phyloP scores from a whole-genome alignment of 2,329 filamentous ascomycete genomes.

The Samsoniella hepiali region DNA sequence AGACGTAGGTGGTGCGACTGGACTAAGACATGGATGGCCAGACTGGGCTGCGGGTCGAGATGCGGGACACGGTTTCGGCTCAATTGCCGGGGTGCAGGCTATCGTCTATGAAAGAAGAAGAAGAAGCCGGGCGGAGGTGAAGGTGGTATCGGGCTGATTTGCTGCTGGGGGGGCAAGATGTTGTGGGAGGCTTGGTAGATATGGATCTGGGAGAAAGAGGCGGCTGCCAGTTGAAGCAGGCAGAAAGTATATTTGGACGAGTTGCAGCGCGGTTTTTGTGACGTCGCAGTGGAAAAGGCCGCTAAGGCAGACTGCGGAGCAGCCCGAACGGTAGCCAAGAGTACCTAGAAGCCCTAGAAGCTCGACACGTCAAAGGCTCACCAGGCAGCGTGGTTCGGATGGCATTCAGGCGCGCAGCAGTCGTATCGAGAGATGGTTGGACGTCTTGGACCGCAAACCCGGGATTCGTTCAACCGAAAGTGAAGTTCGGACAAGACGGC shows the following conservation, averaged over 20 bases:
- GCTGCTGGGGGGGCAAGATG: neutral
- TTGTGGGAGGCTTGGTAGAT: neutral
- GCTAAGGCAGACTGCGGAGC: neutral
- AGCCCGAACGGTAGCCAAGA: neutral
- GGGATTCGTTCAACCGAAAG: neutral
- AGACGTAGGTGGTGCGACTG: neutral
- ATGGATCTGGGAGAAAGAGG: too few species aligned
- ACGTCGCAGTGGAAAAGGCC: neutral
- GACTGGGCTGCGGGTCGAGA: constrained; percentile 8
- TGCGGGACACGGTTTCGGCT: constrained; percentile 2
- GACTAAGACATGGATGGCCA: constrained; percentile 9
- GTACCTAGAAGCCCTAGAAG: neutral
- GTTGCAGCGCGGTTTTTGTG: neutral
- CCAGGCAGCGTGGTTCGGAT: neutral
- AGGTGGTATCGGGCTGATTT: neutral
- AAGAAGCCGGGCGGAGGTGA: neutral
- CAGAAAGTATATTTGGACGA: neutral
- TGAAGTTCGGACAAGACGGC: neutral
- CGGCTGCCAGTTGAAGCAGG: neutral
- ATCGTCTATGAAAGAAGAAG: neutral
- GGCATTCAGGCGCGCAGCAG: neutral
- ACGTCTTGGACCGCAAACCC: neutral
- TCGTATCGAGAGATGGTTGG: neutral
- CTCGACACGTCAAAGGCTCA: neutral
- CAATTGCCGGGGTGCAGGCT: constrained; percentile 2